These are phyloP conservation scores for Apiospora rasikravindrae DNA, from an alignment of 2,329 filamentous ascomycete species.

Conservation along the genomic window DNA sequence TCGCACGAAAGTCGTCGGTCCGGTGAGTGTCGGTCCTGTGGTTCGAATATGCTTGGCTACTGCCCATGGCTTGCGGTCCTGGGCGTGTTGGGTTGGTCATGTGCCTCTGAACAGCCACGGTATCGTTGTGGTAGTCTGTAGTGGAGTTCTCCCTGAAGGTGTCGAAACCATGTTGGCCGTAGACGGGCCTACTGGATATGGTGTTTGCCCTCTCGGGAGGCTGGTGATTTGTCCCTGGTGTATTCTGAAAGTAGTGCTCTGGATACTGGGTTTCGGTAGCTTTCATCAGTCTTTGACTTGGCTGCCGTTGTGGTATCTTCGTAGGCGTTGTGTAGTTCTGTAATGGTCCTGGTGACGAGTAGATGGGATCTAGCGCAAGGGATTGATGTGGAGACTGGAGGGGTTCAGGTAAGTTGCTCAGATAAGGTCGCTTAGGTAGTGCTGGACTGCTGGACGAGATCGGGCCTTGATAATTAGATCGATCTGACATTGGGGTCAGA, in stretches of 20 bases:
- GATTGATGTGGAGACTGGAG: not conserved
- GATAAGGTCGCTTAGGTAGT: not conserved
- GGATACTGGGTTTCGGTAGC: too few species aligned
- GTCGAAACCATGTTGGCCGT: too few species aligned
- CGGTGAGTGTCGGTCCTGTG: not conserved
- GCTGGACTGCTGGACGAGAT: not conserved
- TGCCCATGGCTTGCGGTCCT: not conserved
- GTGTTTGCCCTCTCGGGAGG: too few species aligned
- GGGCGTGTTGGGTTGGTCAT: too few species aligned
- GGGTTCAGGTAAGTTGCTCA: not conserved
- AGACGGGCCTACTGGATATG: too few species aligned
- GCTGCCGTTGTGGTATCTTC: too few species aligned
- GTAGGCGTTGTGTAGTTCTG: not conserved
- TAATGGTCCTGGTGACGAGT: not conserved
- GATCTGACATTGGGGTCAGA: not conserved
- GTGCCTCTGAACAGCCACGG: too few species aligned
- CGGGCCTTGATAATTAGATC: not conserved
- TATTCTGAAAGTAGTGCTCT: too few species aligned
- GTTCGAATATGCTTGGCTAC: not conserved
- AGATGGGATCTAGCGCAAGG: not conserved
- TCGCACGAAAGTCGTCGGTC: not conserved
- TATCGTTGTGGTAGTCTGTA: too few species aligned
- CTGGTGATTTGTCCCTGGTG: not conserved
- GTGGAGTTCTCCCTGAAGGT: too few species aligned
- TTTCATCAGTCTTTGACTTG: too few species aligned